These are phyloP conservation scores for Pichia sp. DNA, from an alignment of 1,139 yeast species.

Conservation along the genomic window DNA sequence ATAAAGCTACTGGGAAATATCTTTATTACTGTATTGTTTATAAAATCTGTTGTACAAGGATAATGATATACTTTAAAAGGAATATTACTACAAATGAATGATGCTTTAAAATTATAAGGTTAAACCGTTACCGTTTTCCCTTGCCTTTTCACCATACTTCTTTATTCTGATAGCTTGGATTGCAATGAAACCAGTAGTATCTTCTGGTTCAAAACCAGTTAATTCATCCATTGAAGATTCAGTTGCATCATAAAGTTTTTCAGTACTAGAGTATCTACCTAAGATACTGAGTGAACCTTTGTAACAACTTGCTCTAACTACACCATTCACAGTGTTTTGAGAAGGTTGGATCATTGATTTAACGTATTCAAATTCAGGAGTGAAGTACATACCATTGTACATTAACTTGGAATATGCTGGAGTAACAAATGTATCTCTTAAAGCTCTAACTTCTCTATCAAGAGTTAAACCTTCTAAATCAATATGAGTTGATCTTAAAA, in stretches of 20 bases:
- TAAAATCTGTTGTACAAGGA: neutral
- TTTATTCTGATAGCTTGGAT: slow-evolving; percentile 97
- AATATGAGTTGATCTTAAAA: slow-evolving; percentile 88
- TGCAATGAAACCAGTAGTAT: slow-evolving; percentile 94
- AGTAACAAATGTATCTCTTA: slow-evolving; percentile 94
- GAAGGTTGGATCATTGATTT: slow-evolving; percentile 92
- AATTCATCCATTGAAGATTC: slow-evolving; percentile 99
- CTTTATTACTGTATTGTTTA: neutral
- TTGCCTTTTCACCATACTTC: slow-evolving; percentile 94
- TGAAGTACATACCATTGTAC: slow-evolving; percentile 95
- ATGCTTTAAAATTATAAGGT: slow-evolving; percentile 29
- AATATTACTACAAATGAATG: neutral
- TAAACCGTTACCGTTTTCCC: slow-evolving; percentile 59
- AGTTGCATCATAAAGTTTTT: slow-evolving; percentile 93
- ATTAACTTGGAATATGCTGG: slow-evolving; percentile 83
- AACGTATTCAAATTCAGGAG: slow-evolving; percentile 96
- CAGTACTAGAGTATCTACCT: slow-evolving; percentile 94
- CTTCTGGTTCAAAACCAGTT: slow-evolving; percentile 96
- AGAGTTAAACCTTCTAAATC: slow-evolving; percentile 95
- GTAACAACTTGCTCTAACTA: slow-evolving; percentile 87
- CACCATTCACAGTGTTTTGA: slow-evolving; percentile 91
- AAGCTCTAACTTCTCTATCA: slow-evolving; percentile 95
- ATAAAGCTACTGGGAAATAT: too few relatives aligned
- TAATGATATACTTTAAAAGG: neutral
- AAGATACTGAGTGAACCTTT: slow-evolving; percentile 79